Evolutionary conservation across 2,329 filamentous ascomycete genomes (phyloP).

Genomic region (Dendrostoma leiphaemia): DNA sequence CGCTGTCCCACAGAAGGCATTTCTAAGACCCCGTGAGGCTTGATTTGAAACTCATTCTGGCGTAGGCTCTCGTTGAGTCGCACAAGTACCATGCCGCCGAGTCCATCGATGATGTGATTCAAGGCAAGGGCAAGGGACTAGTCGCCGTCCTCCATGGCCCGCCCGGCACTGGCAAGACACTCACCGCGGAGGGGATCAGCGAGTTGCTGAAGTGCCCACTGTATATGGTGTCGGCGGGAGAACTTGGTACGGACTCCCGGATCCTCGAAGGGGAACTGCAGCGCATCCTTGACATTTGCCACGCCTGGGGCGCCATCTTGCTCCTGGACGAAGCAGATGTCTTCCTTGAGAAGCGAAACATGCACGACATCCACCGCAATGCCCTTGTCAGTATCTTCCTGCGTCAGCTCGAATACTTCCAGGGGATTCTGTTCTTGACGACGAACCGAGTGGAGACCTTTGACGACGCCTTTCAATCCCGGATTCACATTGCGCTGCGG

Average conservation of each 20-base stretch:
- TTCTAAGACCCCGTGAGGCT: too few species aligned
- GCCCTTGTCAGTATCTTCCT: conserved; percentile 85
- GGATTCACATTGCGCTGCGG: conserved; percentile 80
- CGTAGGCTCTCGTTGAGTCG: conserved; percentile 72
- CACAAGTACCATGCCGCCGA: conserved; percentile 80
- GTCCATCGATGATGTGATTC: conserved; percentile 79
- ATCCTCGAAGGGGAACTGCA: conserved; percentile 75
- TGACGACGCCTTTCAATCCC: conserved; percentile 84
- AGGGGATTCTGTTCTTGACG: conserved; percentile 85
- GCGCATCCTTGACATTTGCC: conserved; percentile 81
- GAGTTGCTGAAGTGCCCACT: conserved; percentile 79
- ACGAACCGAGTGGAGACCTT: conserved; percentile 88
- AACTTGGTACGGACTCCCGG: conserved; percentile 75
- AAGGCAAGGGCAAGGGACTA: conserved; percentile 83
- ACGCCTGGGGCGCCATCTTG: conserved; percentile 81
- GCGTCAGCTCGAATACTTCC: conserved; percentile 84
- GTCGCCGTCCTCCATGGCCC: conserved; percentile 80
- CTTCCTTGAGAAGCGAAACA: conserved; percentile 78
- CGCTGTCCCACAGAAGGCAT: too few species aligned
- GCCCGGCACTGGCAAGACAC: conserved; percentile 83
- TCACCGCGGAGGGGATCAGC: conserved; percentile 83
- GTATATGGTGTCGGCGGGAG: conserved; percentile 80
- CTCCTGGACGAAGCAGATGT: conserved; percentile 85
- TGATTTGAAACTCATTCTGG: background rate
- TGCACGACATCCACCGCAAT: conserved; percentile 82